phyloP scores from a whole-genome alignment of 148 eudicot species.

The Vaccinium darrowii region DNA sequence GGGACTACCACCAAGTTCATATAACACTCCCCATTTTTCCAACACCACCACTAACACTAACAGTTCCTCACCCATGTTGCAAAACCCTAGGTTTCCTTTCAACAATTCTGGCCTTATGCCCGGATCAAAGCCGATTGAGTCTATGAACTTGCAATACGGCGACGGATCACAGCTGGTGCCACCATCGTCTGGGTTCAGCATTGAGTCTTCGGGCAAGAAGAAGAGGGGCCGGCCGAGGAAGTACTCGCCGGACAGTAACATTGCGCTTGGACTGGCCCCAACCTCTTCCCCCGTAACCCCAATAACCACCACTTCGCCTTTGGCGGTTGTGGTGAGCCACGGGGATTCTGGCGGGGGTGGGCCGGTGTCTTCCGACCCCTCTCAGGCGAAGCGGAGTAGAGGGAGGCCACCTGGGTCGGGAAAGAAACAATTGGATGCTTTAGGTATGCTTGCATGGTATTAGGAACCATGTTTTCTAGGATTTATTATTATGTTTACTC shows the following conservation, averaged over 20 bases:
- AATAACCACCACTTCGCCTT: neutral
- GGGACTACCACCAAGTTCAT: constrained; percentile 25
- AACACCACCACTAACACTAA: constrained; percentile 14
- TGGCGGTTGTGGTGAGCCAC: constrained; percentile 8
- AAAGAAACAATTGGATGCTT: constrained; percentile 74
- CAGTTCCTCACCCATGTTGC: constrained; percentile 31
- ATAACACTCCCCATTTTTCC: constrained; percentile 19
- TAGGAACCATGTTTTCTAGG: too few relatives aligned
- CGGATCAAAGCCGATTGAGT: constrained; percentile 23
- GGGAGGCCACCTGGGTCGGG: constrained; percentile 63
- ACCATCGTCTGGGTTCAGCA: constrained; percentile 34
- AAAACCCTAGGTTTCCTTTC: constrained; percentile 44
- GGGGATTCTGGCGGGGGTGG: constrained; percentile 33
- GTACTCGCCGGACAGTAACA: constrained; percentile 69
- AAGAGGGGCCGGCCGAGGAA: constrained; percentile 90
- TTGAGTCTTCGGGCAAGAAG: constrained; percentile 62
- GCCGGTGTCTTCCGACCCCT: constrained; percentile 26
- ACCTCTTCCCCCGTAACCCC: constrained; percentile 20
- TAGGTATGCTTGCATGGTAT: constrained; percentile 38
- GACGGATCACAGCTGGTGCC: constrained; percentile 26
- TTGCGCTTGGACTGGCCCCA: constrained; percentile 46
- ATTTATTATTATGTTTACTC: too few relatives aligned
- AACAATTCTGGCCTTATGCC: constrained; percentile 28
- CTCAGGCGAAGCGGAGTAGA: constrained; percentile 32
- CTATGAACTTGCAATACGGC: constrained; percentile 31